Evolutionary conservation across 768 basidiomycete genomes (phyloP), one percentile per base, ranked within the genome.

Genomic region (Pisolithus microcarpus): DNA sequence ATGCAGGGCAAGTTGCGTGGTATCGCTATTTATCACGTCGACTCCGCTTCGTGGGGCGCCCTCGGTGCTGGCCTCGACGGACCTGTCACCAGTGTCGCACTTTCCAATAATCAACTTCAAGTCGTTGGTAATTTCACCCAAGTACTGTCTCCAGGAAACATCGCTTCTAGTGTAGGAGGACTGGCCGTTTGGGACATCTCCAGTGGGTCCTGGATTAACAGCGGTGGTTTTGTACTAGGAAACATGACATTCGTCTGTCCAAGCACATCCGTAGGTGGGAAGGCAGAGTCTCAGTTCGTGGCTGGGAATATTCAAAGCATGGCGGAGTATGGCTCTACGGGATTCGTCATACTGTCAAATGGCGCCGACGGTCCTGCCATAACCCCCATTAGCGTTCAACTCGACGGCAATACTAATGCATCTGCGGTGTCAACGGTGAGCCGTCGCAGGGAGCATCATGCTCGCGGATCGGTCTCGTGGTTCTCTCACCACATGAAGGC

Each of bases 11-110:
- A 67, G 31, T 69, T 91, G 34, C 66, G 66, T 40, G 77, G 82
- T 34, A 66, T 95, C 30, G 91, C 84, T 0, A 61, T 79, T 48
- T 97, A 92, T 65, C 77, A 92, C 56, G 70, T 91, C 10, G 59
- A 69, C 47, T 72, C 72, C 28, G 77, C 83, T 52, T 61, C 75
- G 9, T 97, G 93, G 93, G 68, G 66, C 13, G 51, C 85, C 1
- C 69, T 96, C 3, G 78, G 72, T 7, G 84, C 78, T 50, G 93
- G 93, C 37, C 73, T 95, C 9, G 74, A 94, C 51, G 92, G 92
- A 1, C 58, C 61, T 2, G 91, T 97, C n/a, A 70, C 75, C 5
- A 76, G 74, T 30, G 70, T 99, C 19, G 70, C 70, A 19, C 55
- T 83, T 26, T 62, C 67, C 18, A 67, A 75, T 45, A 68, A 69